Base-by-base conservation (phyloP, 768 basidiomycete genomes). In the Tremella yokohamensis region DNA sequence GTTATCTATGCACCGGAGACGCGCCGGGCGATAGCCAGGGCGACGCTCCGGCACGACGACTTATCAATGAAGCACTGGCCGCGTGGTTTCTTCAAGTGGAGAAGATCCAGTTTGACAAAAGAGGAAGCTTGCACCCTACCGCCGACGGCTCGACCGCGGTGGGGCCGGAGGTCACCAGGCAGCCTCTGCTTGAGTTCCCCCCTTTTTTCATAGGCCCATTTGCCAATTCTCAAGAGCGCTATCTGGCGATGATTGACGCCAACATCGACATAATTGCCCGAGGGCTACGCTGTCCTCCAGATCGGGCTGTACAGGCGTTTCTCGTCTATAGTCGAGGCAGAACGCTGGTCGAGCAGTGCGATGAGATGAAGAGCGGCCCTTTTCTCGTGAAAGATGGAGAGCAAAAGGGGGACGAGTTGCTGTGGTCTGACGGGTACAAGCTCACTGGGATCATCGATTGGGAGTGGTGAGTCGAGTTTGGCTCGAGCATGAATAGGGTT, bases 391-490 rank as follows among this genome's bases (percentile, higher is more conserved):
- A 63, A 47, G 66, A 72, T 40, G 56, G 50, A 48, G 58, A 74
- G 20, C 59, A 66, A 19, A 67, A 62, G 37, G 73, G 66, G 11
- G 72, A 66, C 58, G 68, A 77, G 37, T 61, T 70, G 15, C 55
- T 76, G 38, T 58, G 70, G 26, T 61, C 72, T 39, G 58, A 68
- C 18, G 54, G 64, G 11, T 56, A 62, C 42, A 47, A 68, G 19
- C 63, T 74, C 29, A 50, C 60, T 3, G 63, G 66, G 8, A 62
- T 74, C 48, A 71, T 78, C 39, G 70, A 78, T 49, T 77, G 77
- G 77, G 77, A 77, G 54, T 73, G 64, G 64, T 63, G 38, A 50
- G 64, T 52, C 29, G 29, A 34, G 6, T 34, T 11, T 4, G 11
- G 29, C 11, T 6, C 29, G 29, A 34, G 29, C 29, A 34, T 11